Evolutionary conservation across 116 monocot species (phyloP), one percentile per base, ranked within the genome.

Genomic region (Iris pallida): DNA sequence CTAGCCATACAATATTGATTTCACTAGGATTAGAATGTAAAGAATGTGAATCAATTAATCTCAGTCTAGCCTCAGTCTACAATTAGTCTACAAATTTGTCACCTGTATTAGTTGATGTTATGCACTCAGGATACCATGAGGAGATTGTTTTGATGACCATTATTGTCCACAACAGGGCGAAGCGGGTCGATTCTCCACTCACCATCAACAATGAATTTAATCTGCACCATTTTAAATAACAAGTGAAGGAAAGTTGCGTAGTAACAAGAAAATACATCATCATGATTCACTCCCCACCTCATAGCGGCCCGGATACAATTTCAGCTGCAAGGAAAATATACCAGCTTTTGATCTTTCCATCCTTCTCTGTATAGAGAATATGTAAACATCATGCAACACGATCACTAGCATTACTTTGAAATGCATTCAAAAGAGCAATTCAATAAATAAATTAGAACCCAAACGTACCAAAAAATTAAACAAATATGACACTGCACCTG

Each of bases 181-280:
- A 89, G 64, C 5, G 90, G 89, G 47, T 96, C 96, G 9, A 87
- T 55, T 66, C 53, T 81, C 96, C 96, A 96, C 15, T 75, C 73
- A 60, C 96, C 96, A 82, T 96, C 96, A 16, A 92, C 92, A 57
- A 92, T 81, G 71, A 96, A 96, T 69, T 96, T 96, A 60, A 96
- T 89, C 92, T 96, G 95, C 30, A 63, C 30, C 30, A 30, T 30
- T 30, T 0, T 30, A 30, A 30, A 30, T 30, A 30, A n/a, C n/a
- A n/a, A n/a, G n/a, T n/a, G n/a, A n/a, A n/a, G n/a, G n/a, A n/a
- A n/a, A n/a, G n/a, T n/a, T n/a, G n/a, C n/a, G n/a, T n/a, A n/a
- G n/a, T n/a, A n/a, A n/a, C n/a, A n/a, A n/a, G n/a, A n/a, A n/a
- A n/a, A n/a, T 30, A 63, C 0, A 66, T 30, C 13, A 52, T 45